These are phyloP conservation scores for Candida pseudoviswanathii DNA, from an alignment of 1,139 yeast species.

Conservation along the genomic window DNA sequence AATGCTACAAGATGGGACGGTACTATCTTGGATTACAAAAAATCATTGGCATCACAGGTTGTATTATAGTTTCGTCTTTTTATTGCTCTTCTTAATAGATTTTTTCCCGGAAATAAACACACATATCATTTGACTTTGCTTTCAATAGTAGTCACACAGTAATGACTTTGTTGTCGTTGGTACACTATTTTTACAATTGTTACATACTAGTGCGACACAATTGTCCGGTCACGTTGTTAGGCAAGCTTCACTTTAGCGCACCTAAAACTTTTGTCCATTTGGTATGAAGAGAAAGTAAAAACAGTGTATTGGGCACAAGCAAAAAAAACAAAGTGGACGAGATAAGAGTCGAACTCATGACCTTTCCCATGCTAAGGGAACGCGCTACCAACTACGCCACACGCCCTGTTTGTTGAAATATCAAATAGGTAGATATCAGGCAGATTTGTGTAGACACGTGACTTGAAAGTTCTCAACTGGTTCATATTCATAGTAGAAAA, in stretches of 20 bases:
- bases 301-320: too few relatives aligned
- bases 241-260: too few relatives aligned
- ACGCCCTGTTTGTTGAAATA: slow-evolving; percentile 59
- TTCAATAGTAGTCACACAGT: background rate
- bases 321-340: slow-evolving; percentile 49
- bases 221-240: too few relatives aligned
- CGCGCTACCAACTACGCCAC: slow-evolving; percentile 78
- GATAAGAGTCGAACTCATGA: slow-evolving; percentile 70
- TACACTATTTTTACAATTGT: too few relatives aligned
- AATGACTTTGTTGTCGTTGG: too few relatives aligned
- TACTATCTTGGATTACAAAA: slow-evolving; percentile 86
- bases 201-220: too few relatives aligned
- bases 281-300: background rate
- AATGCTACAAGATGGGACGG: slow-evolving; percentile 98
- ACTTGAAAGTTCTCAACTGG: too few relatives aligned
- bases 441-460: too few relatives aligned
- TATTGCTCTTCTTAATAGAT: slow-evolving; percentile 2
- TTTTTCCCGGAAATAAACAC: background rate
- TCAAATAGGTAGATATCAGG: too few relatives aligned
- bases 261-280: too few relatives aligned
- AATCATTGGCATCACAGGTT: slow-evolving; percentile 86
- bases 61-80: slow-evolving; percentile 29
- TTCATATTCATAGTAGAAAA: too few relatives aligned
- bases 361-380: slow-evolving; percentile 69
- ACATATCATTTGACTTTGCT: background rate